These are phyloP conservation scores for Coemansia aciculifera DNA, from an alignment of 192 early-diverging fungal species.

Conservation along the genomic window DNA sequence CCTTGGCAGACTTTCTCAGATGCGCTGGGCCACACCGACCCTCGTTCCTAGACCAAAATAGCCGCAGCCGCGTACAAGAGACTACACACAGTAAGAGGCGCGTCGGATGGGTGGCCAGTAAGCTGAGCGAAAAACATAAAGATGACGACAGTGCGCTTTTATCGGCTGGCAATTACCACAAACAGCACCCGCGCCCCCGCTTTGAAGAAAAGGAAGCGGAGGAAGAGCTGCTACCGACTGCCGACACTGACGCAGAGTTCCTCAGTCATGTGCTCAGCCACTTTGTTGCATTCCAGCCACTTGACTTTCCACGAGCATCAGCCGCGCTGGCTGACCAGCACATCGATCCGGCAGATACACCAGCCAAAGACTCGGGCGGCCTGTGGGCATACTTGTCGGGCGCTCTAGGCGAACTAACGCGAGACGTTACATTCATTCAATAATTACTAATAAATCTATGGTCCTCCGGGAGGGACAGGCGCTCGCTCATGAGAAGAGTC, in stretches of 20 bases:
- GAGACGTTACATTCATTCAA: constrained; percentile 33
- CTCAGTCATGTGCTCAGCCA: constrained; percentile 35
- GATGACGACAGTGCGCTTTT: neutral
- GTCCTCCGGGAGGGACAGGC: neutral
- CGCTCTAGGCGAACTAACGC: constrained; percentile 32
- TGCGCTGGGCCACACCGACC: constrained; percentile 32
- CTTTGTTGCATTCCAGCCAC: constrained; percentile 48
- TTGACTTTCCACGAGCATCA: constrained; percentile 24
- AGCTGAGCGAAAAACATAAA: neutral
- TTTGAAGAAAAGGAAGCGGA: neutral
- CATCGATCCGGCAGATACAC: neutral
- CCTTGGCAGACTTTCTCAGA: constrained; percentile 35
- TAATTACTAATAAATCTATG: constrained; percentile 9
- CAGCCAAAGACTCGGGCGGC: neutral
- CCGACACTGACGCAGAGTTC: constrained; percentile 29
- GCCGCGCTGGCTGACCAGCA: neutral
- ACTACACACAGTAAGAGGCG: neutral
- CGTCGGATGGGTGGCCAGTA: neutral
- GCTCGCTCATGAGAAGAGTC: constrained; percentile 7
- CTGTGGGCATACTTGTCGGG: constrained; percentile 30
- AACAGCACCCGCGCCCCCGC: neutral
- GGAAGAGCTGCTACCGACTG: neutral
- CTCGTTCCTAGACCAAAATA: constrained; percentile 27
- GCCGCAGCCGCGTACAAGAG: neutral
- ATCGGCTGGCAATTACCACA: neutral